Base-by-base conservation (phyloP, 78 protist genomes). In the Paratrimastix pyriformis region DNA sequence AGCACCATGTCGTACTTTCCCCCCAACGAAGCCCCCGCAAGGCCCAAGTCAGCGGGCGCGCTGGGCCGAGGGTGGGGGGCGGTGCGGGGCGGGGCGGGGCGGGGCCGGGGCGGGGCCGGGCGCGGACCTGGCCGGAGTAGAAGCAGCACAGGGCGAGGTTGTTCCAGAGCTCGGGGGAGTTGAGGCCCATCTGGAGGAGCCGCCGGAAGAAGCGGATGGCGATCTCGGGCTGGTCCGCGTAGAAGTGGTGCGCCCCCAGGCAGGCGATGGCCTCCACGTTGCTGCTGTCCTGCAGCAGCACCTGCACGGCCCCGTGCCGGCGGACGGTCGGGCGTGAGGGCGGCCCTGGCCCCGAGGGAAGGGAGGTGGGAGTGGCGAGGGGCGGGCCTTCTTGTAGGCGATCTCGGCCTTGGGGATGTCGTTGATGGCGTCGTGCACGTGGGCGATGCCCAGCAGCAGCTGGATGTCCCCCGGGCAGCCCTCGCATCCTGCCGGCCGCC, bases 121-220 rank as follows among this genome's bases (percentile, higher is more conserved):
- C 29, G 39, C 35, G 7, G 30, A 62, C 72, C 68, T 79, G 87
- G 29, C 74, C 77, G 37, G 87, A 46, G 73, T 84, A 74, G 73
- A 85, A 86, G 79, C 91, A 85, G 33, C 81, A 83, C 38, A 90
- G 66, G 40, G 88, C 93, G 24, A 90, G 29, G 72, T 90, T 90
- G 50, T 46, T 64, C 90, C 90, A 90, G 38, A 90, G 33, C 75
- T 83, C 93, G 0, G 89, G 2, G 8, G 33, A 44, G 44, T 1
- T 1, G 35, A 84, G 72, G 8, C 90, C 88, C 86, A 89, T 80
- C 76, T 79, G 87, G 59, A 81, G 43, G 13, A 81, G 43, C 0
- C 85, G 55, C 3, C 70, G 44, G 70, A 26, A 75, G 72, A 75
- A 54, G 40, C 85, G 45, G 40, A 75, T 32, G 6, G 88, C 88